Evolutionary conservation across 75 land plant species (phyloP), one percentile per base, ranked within the genome.

Genomic region (Selaginella moellendorffii): DNA sequence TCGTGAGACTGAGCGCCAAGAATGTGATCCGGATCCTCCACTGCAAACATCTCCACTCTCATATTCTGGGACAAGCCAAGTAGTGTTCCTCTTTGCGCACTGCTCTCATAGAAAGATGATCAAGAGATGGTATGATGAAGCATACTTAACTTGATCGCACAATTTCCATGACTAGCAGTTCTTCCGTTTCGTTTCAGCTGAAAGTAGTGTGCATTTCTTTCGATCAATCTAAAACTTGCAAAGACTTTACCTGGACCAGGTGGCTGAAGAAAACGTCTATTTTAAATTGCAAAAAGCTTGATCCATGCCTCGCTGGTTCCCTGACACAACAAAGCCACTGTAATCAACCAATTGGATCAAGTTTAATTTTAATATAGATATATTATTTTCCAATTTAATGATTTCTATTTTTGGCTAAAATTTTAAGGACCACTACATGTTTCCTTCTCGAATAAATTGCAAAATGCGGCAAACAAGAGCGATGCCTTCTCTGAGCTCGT

Each of bases 241-340:
- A n/a, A n/a, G n/a, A n/a, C n/a, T n/a, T n/a, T 1, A n/a, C n/a
- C n/a, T n/a, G n/a, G 65, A 85, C 93, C 97, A 87, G 93, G 60
- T 91, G 97, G 2, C 93, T 93, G 58, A 90, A 90, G 74, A 88
- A 90, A 54, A 90, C 70, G 52, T 93, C 85, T 70, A 18, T 20
- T 88, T 66, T 2, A 91, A 31, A 10, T 51, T 61, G 65, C 62
- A 69, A 8, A 88, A 54, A 2, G 87, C 14, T 12, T 26, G 30
- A 91, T 85, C 95, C 97, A 91, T 2, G 22, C 61, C 42, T 83
- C 95, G 19, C 79, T 61, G 77, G 65, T 95, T 92, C 0, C 97
- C 95, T 21, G 89, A 83, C 68, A 92, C 61, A 27, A 88, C 95
- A 27, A 85, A 92, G 17, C 97, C 95, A 8, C 85, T 79, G 62